Evolutionary conservation across 176 grass and related monocot genomes (phyloP).

Genomic region (Aegilops umbellulata): DNA sequence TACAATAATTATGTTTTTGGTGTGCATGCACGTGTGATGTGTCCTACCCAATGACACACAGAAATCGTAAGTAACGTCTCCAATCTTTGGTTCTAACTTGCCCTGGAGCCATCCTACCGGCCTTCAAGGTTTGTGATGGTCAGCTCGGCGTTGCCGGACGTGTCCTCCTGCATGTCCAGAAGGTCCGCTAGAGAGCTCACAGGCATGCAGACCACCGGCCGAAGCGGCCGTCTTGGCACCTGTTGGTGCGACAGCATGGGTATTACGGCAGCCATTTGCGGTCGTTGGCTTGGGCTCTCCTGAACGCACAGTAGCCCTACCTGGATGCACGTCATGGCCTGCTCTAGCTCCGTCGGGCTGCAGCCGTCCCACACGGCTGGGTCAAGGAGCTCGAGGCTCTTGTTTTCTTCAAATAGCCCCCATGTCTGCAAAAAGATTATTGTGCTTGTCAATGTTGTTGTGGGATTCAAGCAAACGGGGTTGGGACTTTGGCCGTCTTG

Average conservation of each 20-base stretch:
- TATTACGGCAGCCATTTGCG: conserved; percentile 30
- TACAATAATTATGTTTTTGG: too few relatives aligned
- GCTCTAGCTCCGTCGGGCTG: background rate
- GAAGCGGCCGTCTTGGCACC: background rate
- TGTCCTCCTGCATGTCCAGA: background rate
- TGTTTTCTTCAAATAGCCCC: conserved; percentile 18
- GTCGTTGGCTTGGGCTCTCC: conserved; percentile 29
- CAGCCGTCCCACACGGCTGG: background rate
- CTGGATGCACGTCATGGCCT: conserved; percentile 29
- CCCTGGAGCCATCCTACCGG: background rate
- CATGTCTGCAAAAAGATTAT: conserved; percentile 18
- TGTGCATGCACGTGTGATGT: background rate
- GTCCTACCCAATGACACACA: background rate
- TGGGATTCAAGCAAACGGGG: background rate
- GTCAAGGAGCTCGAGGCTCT: conserved; percentile 11
- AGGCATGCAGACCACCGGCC: conserved; percentile 28
- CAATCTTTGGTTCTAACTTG: background rate
- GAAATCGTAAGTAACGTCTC: background rate
- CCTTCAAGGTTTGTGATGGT: conserved; percentile 27
- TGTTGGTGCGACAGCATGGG: conserved; percentile 28
- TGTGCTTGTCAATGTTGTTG: background rate
- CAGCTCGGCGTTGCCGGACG: background rate
- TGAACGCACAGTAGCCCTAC: conserved; percentile 43
- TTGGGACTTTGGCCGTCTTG: background rate
- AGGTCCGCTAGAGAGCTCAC: background rate